Evolutionary conservation across 148 eudicot genomes (phyloP).

Genomic region (Arctostaphylos glauca): DNA sequence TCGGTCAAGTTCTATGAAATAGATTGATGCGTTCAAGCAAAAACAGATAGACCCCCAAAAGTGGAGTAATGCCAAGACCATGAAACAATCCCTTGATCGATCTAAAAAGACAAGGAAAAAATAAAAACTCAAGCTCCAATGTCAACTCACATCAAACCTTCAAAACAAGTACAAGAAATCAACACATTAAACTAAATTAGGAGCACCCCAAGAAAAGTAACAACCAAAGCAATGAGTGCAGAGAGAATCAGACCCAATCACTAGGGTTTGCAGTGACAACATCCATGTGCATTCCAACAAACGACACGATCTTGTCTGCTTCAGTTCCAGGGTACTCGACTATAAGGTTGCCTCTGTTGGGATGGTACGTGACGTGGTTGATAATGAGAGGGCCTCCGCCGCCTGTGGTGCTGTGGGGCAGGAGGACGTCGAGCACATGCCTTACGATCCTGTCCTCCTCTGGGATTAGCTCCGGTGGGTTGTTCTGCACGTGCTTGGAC

Average conservation of each 20-base stretch:
- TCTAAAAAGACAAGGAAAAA: not conserved
- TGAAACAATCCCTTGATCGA: not conserved
- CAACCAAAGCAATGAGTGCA: not conserved
- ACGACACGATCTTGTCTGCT: conserved; percentile 62
- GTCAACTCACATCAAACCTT: not conserved
- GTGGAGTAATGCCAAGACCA: not conserved
- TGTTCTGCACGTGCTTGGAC: conserved; percentile 83
- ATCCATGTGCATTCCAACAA: conserved; percentile 99
- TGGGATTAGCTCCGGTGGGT: conserved; percentile 93
- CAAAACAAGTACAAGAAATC: not conserved
- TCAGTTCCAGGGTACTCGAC: conserved; percentile 89
- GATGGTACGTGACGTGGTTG: conserved; percentile 65
- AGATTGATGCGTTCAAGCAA: not conserved
- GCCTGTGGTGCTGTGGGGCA: conserved; percentile 60
- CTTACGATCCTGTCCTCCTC: conserved; percentile 83
- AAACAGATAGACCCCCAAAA: conserved; percentile 5
- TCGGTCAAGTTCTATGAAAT: not conserved
- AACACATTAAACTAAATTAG: not conserved
- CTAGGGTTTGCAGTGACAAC: conserved; percentile 87
- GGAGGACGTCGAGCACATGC: conserved; percentile 63
- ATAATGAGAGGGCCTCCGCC: conserved; percentile 80
- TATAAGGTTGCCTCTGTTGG: conserved; percentile 84
- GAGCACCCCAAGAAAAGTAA: not conserved
- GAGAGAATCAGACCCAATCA: conserved; percentile 63
- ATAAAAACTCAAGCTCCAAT: not conserved